Conservation (phyloP, 2,329 filamentous ascomycete genomes). For the Colletotrichum lini region DNA sequence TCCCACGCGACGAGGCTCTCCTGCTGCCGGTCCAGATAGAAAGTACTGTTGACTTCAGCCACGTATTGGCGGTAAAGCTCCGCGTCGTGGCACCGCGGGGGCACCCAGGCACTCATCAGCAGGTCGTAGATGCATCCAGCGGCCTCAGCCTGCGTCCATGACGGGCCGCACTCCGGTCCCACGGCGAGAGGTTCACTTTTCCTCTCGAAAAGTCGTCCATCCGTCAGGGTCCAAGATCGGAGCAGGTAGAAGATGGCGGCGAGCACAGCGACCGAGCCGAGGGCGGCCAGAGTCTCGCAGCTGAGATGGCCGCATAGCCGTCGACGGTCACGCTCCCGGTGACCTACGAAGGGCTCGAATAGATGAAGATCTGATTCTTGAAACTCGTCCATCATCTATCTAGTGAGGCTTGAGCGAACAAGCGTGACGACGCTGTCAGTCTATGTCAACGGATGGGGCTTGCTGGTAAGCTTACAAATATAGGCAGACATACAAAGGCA, state of each 20-base stretch:
- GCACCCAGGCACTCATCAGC: neutral
- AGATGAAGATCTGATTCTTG: no score
- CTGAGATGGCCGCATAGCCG: no score
- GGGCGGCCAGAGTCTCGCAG: no score
- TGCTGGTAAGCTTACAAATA: no score
- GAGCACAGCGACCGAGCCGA: no score
- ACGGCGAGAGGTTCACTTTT: neutral
- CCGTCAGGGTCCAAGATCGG: neutral
- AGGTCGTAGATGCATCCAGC: conserved; percentile 14
- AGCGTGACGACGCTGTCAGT: no score
- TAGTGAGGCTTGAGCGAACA: no score
- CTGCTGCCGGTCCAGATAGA: neutral
- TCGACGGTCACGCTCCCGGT: no score
- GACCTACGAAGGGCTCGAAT: no score
- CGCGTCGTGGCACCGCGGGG: neutral
- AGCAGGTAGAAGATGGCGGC: conserved; percentile 5
- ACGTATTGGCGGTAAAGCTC: neutral
- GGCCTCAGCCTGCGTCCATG: conserved; percentile 1
- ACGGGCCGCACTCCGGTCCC: neutral
- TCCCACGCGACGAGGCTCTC: neutral
- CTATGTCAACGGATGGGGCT: no score
- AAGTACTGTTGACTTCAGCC: conserved; percentile 12
- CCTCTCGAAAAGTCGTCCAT: neutral
- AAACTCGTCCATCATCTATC: no score
- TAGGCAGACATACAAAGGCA: no score